A percentile compares a stretch with the other conserved stretches of the same genome.
Conservation (phyloP, 495 filamentous ascomycete genomes). For the Chaetomidium leptoderma region DNA sequence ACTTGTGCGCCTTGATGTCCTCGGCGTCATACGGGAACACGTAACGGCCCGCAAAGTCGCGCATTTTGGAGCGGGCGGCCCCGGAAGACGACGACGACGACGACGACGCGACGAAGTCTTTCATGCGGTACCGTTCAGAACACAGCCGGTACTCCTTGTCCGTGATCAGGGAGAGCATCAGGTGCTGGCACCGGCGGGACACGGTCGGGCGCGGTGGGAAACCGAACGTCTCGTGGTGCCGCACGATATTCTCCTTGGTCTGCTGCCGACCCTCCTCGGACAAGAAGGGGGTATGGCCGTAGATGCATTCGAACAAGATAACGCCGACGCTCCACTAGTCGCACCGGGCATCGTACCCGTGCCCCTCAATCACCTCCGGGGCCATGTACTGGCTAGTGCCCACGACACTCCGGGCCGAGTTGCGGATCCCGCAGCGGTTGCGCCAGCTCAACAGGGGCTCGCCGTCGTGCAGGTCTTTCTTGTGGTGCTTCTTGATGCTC, state of each 20-base stretch:
- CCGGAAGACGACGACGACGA: constrained; percentile 17
- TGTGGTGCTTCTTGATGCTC: constrained; percentile 50
- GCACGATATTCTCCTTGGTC: constrained; percentile 74
- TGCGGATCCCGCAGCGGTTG: constrained; percentile 67
- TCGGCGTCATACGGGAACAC: constrained; percentile 76
- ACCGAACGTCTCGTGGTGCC: constrained; percentile 46
- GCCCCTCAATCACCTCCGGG: constrained; percentile 80
- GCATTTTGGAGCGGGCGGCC: neutral
- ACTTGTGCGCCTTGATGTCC: constrained; percentile 73
- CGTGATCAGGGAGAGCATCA: constrained; percentile 71
- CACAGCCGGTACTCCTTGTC: constrained; percentile 73
- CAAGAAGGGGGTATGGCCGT: constrained; percentile 85
- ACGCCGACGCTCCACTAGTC: constrained; percentile 97
- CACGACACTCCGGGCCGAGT: constrained; percentile 78
- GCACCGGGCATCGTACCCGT: constrained; percentile 83
- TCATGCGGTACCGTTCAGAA: constrained; percentile 61
- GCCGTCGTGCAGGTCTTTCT: constrained; percentile 28
- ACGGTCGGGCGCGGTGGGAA: constrained; percentile 64
- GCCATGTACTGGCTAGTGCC: constrained; percentile 98
- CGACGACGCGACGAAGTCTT: constrained; percentile 50
- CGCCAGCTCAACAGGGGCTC: constrained; percentile 71
- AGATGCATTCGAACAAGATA: constrained; percentile 90
- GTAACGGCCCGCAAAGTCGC: constrained; percentile 47
- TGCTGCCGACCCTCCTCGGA: constrained; percentile 67
- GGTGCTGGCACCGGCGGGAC: constrained; percentile 60